Evolutionary conservation across 2,329 filamentous ascomycete species (phyloP).

Genomic region (Sordariomycetes sp.): DNA sequence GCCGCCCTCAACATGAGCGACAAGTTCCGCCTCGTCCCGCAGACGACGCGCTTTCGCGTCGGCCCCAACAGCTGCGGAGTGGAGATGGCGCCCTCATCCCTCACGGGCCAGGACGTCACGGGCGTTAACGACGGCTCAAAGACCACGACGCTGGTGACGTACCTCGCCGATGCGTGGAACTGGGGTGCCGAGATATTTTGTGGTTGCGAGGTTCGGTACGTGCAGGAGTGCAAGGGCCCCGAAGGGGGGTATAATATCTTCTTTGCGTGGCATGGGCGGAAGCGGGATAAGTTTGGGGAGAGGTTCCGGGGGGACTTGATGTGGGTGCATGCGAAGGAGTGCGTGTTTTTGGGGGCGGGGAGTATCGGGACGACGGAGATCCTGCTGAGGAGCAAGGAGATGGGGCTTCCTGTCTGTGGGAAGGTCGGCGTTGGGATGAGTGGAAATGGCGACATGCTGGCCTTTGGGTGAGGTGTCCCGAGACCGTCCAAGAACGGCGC

Average conservation of each 20-base stretch:
- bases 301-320: conserved; percentile 45
- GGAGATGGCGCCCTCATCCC: conserved; percentile 43
- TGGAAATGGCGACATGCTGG: conserved; percentile 53
- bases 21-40: conserved; percentile 41
- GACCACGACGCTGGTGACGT: conserved; percentile 52
- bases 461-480: conserved; percentile 36
- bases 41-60: conserved; percentile 50
- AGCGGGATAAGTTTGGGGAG: conserved; percentile 38
- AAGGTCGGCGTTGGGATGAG: conserved; percentile 46
- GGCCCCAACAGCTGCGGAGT: conserved; percentile 52
- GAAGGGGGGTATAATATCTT: conserved; percentile 46
- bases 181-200: conserved; percentile 62
- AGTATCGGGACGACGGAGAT: conserved; percentile 54
- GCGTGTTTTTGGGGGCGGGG: conserved; percentile 54
- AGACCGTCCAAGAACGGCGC: neutral
- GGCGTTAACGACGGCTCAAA: conserved; percentile 58
- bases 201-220: conserved; percentile 50
- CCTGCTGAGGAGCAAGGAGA: conserved; percentile 42
- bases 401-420: conserved; percentile 44
- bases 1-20: conserved; percentile 31
- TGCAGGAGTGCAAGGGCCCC: conserved; percentile 34
- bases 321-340: conserved; percentile 53
- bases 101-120: conserved; percentile 49
- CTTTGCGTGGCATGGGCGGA: conserved; percentile 50
- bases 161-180: conserved; percentile 57